Conservation (phyloP, 805 yeast species). For the Sugiyamaella chiloensis region DNA sequence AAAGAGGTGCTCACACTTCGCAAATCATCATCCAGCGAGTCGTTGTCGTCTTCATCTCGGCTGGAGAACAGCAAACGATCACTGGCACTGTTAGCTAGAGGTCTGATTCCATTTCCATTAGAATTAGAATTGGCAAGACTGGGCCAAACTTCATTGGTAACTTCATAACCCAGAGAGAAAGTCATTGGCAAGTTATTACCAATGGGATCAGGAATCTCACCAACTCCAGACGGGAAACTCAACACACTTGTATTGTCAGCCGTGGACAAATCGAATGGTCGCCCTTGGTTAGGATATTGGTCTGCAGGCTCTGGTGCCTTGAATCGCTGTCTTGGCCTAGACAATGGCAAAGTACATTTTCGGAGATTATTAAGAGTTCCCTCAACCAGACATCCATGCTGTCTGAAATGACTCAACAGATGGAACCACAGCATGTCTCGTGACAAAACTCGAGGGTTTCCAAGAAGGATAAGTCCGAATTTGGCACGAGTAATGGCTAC, state of each 20-base stretch:
- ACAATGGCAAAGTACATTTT: slow-evolving; percentile 42
- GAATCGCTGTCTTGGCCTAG: slow-evolving; percentile 20
- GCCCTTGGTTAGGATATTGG: background rate
- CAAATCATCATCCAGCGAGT: slow-evolving; percentile 29
- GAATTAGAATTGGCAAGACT: background rate
- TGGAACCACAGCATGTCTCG: slow-evolving; percentile 75
- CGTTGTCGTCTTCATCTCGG: slow-evolving; percentile 28
- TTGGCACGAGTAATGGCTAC: slow-evolving; percentile 89
- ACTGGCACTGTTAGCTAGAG: slow-evolving; percentile 22
- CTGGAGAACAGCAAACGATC: slow-evolving; percentile 22
- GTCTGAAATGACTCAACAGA: slow-evolving; percentile 72
- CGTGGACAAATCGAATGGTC: background rate
- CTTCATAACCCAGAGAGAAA: slow-evolving; percentile 12
- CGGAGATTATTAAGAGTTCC: slow-evolving; percentile 81
- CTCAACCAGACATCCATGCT: slow-evolving; percentile 83
- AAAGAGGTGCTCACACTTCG: slow-evolving; percentile 23
- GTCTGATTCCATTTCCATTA: background rate
- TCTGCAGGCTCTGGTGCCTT: background rate
- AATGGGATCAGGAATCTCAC: slow-evolving; percentile 25
- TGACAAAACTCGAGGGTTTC: slow-evolving; percentile 77
- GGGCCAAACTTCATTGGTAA: slow-evolving; percentile 10
- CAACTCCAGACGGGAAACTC: slow-evolving; percentile 4
- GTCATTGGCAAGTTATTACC: slow-evolving; percentile 18
- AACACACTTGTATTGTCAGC: slow-evolving; percentile 12
- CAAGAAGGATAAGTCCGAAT: slow-evolving; percentile 75